A percentile compares a stretch with the other conserved stretches of the same genome.
Evolutionary conservation across 2,329 filamentous ascomycete genomes (phyloP).

Genomic region (Hansfordia pulvinata): DNA sequence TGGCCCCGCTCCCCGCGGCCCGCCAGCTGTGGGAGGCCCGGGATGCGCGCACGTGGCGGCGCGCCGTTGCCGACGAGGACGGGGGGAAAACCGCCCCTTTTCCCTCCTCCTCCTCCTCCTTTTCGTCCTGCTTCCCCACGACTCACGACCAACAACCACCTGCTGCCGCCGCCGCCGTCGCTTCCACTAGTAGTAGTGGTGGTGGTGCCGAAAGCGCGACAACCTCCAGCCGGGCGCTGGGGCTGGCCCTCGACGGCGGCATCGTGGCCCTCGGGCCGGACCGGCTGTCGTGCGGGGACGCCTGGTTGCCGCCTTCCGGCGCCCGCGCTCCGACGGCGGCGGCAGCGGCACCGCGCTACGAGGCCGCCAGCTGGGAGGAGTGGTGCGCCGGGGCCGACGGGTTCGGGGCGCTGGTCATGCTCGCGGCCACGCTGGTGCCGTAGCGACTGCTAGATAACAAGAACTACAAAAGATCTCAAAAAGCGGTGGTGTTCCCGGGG

Average conservation of each 20-base stretch:
- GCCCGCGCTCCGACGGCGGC: conserved; percentile 2
- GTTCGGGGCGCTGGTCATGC: conserved; percentile 28
- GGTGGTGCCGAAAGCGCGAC: conserved; percentile 14
- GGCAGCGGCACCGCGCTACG: conserved; percentile 9
- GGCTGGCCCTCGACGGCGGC: conserved; percentile 17
- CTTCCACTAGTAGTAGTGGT: no score
- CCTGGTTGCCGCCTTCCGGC: conserved; percentile 7
- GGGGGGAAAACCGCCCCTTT: no score
- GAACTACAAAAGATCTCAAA: no score
- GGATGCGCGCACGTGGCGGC: conserved; percentile 20
- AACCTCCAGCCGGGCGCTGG: conserved; percentile 11
- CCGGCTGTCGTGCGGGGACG: conserved; percentile 11
- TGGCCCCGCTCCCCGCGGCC: conserved; percentile 26
- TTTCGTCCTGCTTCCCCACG: no score
- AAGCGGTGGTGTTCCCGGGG: no score
- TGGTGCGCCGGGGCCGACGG: conserved; percentile 31
- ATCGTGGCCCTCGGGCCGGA: conserved; percentile 15
- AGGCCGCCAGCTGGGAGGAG: conserved; percentile 28
- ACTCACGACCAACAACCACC: no score
- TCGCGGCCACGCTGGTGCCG: no score
- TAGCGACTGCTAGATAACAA: no score
- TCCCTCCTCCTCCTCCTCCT: no score
- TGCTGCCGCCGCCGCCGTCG: no score
- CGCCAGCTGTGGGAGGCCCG: conserved; percentile 29
- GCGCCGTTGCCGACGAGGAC: no score